phyloP scores from a whole-genome alignment of 495 filamentous ascomycete genomes.

The Penicillium antarcticum region DNA sequence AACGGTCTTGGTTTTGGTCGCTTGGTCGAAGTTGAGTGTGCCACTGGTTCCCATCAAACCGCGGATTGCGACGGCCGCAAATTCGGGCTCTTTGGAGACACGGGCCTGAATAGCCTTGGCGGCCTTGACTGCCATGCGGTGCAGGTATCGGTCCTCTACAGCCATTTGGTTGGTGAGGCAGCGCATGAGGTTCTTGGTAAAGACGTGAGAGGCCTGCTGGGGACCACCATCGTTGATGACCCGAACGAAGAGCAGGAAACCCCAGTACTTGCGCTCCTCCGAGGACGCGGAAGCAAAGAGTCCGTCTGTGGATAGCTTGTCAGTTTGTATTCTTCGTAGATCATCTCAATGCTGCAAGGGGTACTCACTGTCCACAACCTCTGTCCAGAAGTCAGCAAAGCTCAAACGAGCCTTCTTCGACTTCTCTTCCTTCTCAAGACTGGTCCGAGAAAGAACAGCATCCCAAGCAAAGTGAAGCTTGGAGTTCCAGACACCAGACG shows the following conservation, averaged over 20 bases:
- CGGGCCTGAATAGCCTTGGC: conserved; percentile 63
- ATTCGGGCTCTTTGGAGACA: conserved; percentile 60
- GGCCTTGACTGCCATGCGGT: conserved; percentile 72
- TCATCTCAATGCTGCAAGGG: not conserved
- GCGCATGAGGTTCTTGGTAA: conserved; percentile 78
- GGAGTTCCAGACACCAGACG: conserved; percentile 71
- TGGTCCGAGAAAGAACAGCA: conserved; percentile 56
- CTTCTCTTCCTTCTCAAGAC: conserved; percentile 21
- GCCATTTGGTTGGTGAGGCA: conserved; percentile 84
- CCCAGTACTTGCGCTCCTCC: conserved; percentile 83
- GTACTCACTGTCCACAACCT: conserved; percentile 76
- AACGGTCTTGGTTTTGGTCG: conserved; percentile 85
- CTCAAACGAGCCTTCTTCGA: conserved; percentile 39
- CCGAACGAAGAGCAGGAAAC: conserved; percentile 80
- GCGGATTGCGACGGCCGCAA: conserved; percentile 57
- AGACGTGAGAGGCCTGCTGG: conserved; percentile 53
- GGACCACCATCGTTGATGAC: conserved; percentile 52
- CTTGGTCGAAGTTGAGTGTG: conserved; percentile 75
- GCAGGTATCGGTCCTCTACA: conserved; percentile 79
- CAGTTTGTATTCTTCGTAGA: conserved; percentile 2
- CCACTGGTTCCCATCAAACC: conserved; percentile 67
- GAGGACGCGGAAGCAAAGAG: conserved; percentile 79
- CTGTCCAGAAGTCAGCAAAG: conserved; percentile 83
- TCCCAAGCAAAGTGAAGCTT: conserved; percentile 89
- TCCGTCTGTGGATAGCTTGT: conserved; percentile 51